Base-by-base conservation (phyloP, 2,329 filamentous ascomycete genomes). In the Colletotrichum acutatum region DNA sequence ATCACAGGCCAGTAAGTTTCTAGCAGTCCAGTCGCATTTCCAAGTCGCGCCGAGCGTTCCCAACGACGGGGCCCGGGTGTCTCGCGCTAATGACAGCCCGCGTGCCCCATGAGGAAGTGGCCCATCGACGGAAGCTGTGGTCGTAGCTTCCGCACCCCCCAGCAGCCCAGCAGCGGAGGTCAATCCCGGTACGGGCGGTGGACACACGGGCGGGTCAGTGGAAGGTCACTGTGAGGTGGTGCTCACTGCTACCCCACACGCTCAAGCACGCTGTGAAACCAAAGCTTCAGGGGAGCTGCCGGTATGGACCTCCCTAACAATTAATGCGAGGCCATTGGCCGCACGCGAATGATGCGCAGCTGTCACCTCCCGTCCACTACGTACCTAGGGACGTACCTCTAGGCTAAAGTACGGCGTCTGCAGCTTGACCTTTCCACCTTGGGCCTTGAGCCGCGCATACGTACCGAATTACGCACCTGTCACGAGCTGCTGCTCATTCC, bases 201-300 rank as follows among this genome's bases (percentile, higher is more conserved):
- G 60, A 7, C 37, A 60, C 59, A 54, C 49, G 37, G 53, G n/a
- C 16, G 22, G 22, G 22, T 26, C 28, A 49, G 63, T 66, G 34
- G 52, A n/a, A 30, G 30, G 68, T 42, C 52, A 49, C 22, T 46
- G 24, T 54, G 49, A 3, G 3, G 32, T 34, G 32, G 32, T 34
- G 32, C 11, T 34, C 32, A 12, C 32, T 54, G 34, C 30, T 32
- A 68, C 57, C 56, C 64, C 64, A 71, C 56, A 68, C 34, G 56
- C 42, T 57, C 68, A 60, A 70, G 62, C 68, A 60, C 56, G 30
- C 68, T 34, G 58, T 68, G 68, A 66, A 66, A 70, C 68, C 24
- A 52, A 28, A 46, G 49, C 42, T 46, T 34, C 68, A 71, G 49
- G 63, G 68, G 22, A 52, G 60, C 53, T 65, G 57, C 63, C 46